phyloP scores from a whole-genome alignment of 164 flowering plant genomes.

The Berberis thunbergii region DNA sequence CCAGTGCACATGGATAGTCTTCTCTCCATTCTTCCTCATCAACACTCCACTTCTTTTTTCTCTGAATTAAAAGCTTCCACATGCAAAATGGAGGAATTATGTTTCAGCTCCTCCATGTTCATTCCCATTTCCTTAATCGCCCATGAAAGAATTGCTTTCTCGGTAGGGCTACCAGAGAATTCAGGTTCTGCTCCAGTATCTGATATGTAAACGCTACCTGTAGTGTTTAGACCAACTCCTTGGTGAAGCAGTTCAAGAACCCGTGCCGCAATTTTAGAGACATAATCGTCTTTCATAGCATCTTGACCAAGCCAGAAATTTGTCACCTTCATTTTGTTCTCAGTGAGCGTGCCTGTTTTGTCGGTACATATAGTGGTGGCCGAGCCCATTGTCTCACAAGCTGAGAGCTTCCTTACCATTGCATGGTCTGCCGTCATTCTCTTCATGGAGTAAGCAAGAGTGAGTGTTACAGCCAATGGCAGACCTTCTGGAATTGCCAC shows the following conservation, averaged over 20 bases:
- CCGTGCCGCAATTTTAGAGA: constrained; percentile 10
- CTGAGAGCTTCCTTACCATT: constrained; percentile 27
- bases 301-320: constrained; percentile 42
- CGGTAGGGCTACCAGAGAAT: constrained; percentile 62
- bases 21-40: constrained; percentile 24
- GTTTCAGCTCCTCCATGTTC: constrained; percentile 21
- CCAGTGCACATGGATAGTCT: constrained; percentile 49
- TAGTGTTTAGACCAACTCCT: constrained; percentile 49
- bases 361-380: constrained; percentile 31
- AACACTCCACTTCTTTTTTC: constrained; percentile 41
- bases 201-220: constrained; percentile 34
- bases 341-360: constrained; percentile 48
- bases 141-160: constrained; percentile 62
- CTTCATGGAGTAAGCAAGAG: constrained; percentile 40
- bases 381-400: constrained; percentile 35
- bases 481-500: constrained; percentile 38
- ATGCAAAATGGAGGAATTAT: constrained; percentile 16
- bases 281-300: constrained; percentile 6
- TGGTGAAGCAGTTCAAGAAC: constrained; percentile 29
- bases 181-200: constrained; percentile 28
- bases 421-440: constrained; percentile 35
- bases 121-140: constrained; percentile 30
- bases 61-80: constrained; percentile 39
- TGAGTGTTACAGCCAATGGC: constrained; percentile 30
- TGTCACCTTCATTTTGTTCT: constrained; percentile 52